Evolutionary conservation across 2,329 filamentous ascomycete genomes (phyloP).

Genomic region (Ceratocystis eucalypticola): DNA sequence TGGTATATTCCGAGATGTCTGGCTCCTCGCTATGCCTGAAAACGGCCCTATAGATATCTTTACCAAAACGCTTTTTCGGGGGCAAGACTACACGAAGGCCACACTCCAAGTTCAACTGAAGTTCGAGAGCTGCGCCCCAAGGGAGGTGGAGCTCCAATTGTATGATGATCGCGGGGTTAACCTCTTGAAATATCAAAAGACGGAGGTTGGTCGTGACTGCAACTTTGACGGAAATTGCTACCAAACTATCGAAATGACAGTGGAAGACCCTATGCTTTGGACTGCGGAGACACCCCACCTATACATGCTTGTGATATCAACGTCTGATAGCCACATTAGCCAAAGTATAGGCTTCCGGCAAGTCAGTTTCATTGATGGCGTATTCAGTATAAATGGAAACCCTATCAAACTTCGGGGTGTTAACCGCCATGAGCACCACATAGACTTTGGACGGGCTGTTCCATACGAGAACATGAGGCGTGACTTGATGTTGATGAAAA

Average conservation of each 20-base stretch:
- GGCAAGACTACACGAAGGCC: constrained; percentile 28
- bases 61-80: constrained; percentile 38
- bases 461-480: constrained; percentile 45
- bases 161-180: neutral
- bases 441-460: constrained; percentile 46
- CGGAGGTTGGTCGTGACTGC: constrained; percentile 21
- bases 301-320: constrained; percentile 33
- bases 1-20: constrained; percentile 57
- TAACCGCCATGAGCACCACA: constrained; percentile 59
- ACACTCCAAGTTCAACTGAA: constrained; percentile 19
- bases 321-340: constrained; percentile 26
- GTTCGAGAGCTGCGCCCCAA: neutral
- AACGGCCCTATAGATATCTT: constrained; percentile 42
- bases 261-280: constrained; percentile 47
- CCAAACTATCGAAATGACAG: constrained; percentile 33
- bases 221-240: constrained; percentile 23
- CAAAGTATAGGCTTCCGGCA: constrained; percentile 48
- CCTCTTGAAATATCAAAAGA: neutral
- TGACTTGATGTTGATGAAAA: constrained; percentile 54
- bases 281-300: constrained; percentile 54
- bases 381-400: constrained; percentile 51
- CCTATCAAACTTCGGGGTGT: constrained; percentile 53
- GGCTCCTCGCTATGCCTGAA: constrained; percentile 47
- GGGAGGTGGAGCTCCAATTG: neutral
- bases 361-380: constrained; percentile 45